Evolutionary conservation across 371 early-diverging fungal species (phyloP), one percentile per base, ranked within the genome.

Genomic region (Syncephalastrum racemosum): DNA sequence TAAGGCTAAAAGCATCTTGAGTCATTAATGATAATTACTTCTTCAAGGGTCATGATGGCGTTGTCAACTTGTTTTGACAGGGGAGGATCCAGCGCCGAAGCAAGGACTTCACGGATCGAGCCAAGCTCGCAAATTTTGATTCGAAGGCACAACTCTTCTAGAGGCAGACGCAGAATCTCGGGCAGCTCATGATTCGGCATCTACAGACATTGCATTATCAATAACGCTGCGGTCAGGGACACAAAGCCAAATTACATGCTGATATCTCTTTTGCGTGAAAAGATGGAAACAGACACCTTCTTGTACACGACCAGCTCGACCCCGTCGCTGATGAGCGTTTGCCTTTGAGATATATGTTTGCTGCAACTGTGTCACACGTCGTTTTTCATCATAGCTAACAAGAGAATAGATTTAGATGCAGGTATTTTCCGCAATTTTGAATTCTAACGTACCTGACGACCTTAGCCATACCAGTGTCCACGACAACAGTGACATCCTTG

Each of bases 401-500:
- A 45, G 56, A 48, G 24, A 25, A 54, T 31, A 15, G 10, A 12
- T 10, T 31, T 2, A 31, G 36, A 31, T 8, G 2, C 36, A 31
- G 10, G 10, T 10, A 24, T 18, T 24, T 56, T 44, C 20, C n/a
- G 1, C n/a, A 20, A 20, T 57, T 23, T 20, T 12, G 31, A 60
- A 3, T 4, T n/a, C 8, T 42, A 3, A 13, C 56, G 56, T 73
- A 88, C 72, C 77, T 77, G 16, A 89, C 76, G 41, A 89, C 86
- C 55, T 95, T 97, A 4, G 89, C 85, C 71, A 90, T 83, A 16
- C 98, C 99, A 1, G 89, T 79, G 69, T 99, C 99, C 53, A 99
- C 87, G 0, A 99, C 99, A 53, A 90, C 85, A 0, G 92, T 93
- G 13, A 97, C 88, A 66, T 94, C 96, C 8, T 94, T 94, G 40